Percentiles rank a stretch among this genome's conserved stretches.
Evolutionary conservation across 2,329 filamentous ascomycete species (phyloP).

Genomic region (Sporothrix protearum): DNA sequence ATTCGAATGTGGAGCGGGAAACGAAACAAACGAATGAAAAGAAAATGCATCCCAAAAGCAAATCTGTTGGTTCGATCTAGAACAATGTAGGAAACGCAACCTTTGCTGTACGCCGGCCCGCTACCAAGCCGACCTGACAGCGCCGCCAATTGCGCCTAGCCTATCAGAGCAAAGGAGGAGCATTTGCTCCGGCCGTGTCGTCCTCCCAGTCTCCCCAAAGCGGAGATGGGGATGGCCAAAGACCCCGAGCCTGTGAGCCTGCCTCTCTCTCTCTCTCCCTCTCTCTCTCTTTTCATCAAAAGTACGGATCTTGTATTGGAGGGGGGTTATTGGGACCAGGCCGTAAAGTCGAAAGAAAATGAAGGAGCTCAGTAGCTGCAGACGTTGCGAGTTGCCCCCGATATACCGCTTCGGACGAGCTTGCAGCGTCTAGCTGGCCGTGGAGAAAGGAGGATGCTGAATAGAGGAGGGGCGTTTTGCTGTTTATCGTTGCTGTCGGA

Average conservation of each 20-base stretch:
- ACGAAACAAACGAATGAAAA: background rate
- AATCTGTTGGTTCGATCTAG: constrained; percentile 9
- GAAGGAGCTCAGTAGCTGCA: background rate
- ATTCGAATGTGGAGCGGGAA: background rate
- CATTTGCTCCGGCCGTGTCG: constrained; percentile 26
- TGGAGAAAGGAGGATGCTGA: background rate
- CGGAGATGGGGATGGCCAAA: background rate
- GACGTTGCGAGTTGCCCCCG: background rate
- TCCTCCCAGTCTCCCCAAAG: background rate
- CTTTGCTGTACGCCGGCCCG: constrained; percentile 16
- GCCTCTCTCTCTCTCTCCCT: background rate
- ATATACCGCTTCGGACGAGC: constrained; percentile 1
- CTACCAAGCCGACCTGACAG: constrained; percentile 19
- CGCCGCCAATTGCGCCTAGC: constrained; percentile 18
- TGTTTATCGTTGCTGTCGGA: background rate
- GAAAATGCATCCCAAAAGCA: background rate
- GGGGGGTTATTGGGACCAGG: background rate
- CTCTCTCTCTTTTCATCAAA: background rate
- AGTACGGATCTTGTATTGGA: background rate
- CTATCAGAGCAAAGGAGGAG: constrained; percentile 27
- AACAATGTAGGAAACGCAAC: background rate
- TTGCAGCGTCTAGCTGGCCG: background rate
- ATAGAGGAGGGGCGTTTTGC: background rate
- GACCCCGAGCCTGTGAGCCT: background rate
- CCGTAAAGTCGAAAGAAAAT: background rate